These are phyloP conservation scores for Phyllosticta paracitricarpa DNA, from an alignment of 2,329 filamentous ascomycete species.

Conservation along the genomic window DNA sequence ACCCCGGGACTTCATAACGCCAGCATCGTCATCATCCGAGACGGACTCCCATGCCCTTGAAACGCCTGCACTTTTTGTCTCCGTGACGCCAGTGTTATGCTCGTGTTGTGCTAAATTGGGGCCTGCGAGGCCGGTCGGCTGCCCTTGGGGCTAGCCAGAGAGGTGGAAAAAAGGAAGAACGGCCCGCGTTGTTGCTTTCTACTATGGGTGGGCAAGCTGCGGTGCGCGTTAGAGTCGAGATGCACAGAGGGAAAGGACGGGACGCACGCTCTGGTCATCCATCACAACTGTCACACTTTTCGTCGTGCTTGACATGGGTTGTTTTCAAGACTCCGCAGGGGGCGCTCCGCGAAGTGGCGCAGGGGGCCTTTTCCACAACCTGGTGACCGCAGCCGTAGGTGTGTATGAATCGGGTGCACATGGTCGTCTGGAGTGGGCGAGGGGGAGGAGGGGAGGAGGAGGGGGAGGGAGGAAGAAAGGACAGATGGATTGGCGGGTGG, in stretches of 20 bases:
- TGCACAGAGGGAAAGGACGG: background rate
- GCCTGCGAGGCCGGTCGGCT: slow-evolving; percentile 2
- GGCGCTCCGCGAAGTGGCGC: slow-evolving; percentile 36
- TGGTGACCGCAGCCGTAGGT: slow-evolving; percentile 38
- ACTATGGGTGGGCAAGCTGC: slow-evolving; percentile 16
- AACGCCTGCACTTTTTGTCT: slow-evolving; percentile 30
- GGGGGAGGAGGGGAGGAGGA: slow-evolving; percentile 2
- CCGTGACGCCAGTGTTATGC: slow-evolving; percentile 33
- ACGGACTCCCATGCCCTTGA: slow-evolving; percentile 24
- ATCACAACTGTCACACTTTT: slow-evolving; percentile 38
- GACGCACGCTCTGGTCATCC: slow-evolving; percentile 28
- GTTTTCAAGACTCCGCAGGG: slow-evolving; percentile 32
- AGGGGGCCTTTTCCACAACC: slow-evolving; percentile 33
- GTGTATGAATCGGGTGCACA: slow-evolving; percentile 40
- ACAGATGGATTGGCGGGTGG: slow-evolving; percentile 16
- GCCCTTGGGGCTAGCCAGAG: background rate
- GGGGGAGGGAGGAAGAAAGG: slow-evolving; percentile 16
- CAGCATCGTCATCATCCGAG: slow-evolving; percentile 23
- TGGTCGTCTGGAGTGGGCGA: slow-evolving; percentile 18
- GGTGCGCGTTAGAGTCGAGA: background rate
- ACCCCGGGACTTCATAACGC: slow-evolving; percentile 28
- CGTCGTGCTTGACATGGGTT: slow-evolving; percentile 37
- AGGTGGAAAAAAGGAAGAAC: slow-evolving; percentile 16
- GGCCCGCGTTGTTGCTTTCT: slow-evolving; percentile 19
- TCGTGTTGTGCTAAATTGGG: slow-evolving; percentile 18